Conservation (phyloP, 2,329 filamentous ascomycete genomes). For the Epichloe amarillans region DNA sequence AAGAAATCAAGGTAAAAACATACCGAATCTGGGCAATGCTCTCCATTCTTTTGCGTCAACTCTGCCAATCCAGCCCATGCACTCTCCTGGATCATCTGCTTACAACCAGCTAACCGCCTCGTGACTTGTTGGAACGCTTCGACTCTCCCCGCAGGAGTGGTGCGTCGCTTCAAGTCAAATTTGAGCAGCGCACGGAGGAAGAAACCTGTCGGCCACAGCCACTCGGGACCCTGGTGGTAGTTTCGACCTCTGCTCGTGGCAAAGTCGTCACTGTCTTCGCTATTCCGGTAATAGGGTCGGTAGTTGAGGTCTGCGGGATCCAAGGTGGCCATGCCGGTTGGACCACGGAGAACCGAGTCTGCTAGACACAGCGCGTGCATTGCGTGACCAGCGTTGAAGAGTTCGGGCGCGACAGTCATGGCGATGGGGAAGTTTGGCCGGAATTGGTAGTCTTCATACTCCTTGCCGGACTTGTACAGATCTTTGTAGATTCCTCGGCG, state of each 20-base stretch:
- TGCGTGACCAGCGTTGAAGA: constrained; percentile 71
- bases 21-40: constrained; percentile 76
- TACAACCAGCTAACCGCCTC: constrained; percentile 66
- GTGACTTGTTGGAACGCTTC: constrained; percentile 96
- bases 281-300: constrained; percentile 86
- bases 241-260: constrained; percentile 88
- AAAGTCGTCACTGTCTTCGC: constrained; percentile 84
- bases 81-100: constrained; percentile 66
- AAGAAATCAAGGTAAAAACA: constrained; percentile 8
- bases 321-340: constrained; percentile 88
- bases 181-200: constrained; percentile 84
- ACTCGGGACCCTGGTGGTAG: constrained; percentile 96
- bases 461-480: constrained; percentile 82
- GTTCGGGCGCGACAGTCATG: constrained; percentile 82
- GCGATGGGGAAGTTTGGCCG: constrained; percentile 89
- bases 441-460: constrained; percentile 95
- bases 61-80: constrained; percentile 87
- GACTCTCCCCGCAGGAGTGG: constrained; percentile 47
- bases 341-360: constrained; percentile 68
- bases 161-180: constrained; percentile 67
- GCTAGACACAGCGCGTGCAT: constrained; percentile 67
- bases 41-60: constrained; percentile 81
- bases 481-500: constrained; percentile 97
- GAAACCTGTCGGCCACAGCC: constrained; percentile 95
- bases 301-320: constrained; percentile 91